Evolutionary conservation across 805 yeast genomes (phyloP), one percentile per base, ranked within the genome.

Genomic region (Yueomyces sp.): DNA sequence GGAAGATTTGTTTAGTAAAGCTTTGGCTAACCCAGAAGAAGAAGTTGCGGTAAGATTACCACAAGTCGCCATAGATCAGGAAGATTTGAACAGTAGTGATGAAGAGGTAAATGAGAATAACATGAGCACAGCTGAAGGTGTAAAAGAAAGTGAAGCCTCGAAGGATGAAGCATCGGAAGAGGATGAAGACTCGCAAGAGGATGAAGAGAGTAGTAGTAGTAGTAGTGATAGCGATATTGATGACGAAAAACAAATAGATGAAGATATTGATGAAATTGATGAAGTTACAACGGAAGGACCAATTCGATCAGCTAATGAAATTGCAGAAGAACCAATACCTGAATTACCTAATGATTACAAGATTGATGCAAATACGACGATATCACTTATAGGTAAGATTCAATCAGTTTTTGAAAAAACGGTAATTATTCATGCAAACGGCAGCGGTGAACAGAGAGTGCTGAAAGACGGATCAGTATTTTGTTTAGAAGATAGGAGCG

Each of bases 381-480:
- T 88, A 11, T 84, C 85, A 49, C 72, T 69, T 29, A 69, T 87
- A 26, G 98, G 98, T 3, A 67, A 65, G 5, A 66, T 90, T 5
- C 70, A 72, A 7, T 78, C 80, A 0, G 65, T 82, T 7, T 87
- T 85, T 5, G 94, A 86, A 38, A 71, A 69, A 43, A 79, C 82
- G 45, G 73, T 83, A 2, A 73, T 92, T 4, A 68, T 92, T 28
- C 77, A 77, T 52, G 92, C 95, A 0, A 63, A 64, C 11, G 61
- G 70, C 1, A 84, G 96, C 2, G 97, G 94, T 9, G 96, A 92
- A 54, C 82, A 79, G 56, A 67, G 88, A 38, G 82, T 87, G 3
- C 67, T 90, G 34, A 83, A 79, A 50, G 96, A 86, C 43, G 81
- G 80, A 12, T 80, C 95, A 0, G 67, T 90, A 0, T 69, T 90